A percentile compares a stretch with the other conserved stretches of the same genome.
phyloP scores from a whole-genome alignment of 2,329 filamentous ascomycete genomes.

The Colletotrichum phormii region DNA sequence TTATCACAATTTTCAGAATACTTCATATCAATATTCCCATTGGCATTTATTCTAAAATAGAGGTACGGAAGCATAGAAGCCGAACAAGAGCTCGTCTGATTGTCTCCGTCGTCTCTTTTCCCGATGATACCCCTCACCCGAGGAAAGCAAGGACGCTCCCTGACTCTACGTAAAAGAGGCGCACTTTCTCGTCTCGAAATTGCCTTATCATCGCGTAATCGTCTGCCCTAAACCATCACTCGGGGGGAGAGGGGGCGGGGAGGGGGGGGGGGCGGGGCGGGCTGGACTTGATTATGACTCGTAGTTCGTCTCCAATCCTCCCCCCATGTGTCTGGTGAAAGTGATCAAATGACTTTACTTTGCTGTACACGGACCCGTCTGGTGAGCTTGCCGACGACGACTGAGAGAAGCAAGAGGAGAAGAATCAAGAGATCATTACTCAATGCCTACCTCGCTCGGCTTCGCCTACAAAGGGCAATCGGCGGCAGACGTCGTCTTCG shows the following conservation, averaged over 20 bases:
- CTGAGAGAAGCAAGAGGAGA: no score
- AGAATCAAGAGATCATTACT: background rate
- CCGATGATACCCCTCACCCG: background rate
- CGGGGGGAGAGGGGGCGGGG: no score
- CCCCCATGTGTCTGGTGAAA: background rate
- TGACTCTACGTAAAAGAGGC: conserved; percentile 25
- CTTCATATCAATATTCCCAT: no score
- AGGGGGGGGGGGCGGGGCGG: no score
- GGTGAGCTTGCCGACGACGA: background rate
- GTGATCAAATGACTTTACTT: conserved; percentile 8
- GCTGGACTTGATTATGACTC: conserved; percentile 8
- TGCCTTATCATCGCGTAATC: conserved; percentile 1
- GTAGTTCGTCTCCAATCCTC: background rate
- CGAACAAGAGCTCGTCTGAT: background rate
- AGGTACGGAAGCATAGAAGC: no score
- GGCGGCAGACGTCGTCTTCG: background rate
- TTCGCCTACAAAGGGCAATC: background rate
- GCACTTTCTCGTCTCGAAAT: background rate
- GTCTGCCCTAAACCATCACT: background rate
- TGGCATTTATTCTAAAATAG: no score
- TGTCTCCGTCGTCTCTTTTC: background rate
- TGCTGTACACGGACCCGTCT: background rate
- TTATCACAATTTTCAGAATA: no score
- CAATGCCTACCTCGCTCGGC: conserved; percentile 4
- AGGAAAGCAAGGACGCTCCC: conserved; percentile 16